phyloP scores from a whole-genome alignment of 2,329 filamentous ascomycete species.

The Orbilia blumenaviensis region DNA sequence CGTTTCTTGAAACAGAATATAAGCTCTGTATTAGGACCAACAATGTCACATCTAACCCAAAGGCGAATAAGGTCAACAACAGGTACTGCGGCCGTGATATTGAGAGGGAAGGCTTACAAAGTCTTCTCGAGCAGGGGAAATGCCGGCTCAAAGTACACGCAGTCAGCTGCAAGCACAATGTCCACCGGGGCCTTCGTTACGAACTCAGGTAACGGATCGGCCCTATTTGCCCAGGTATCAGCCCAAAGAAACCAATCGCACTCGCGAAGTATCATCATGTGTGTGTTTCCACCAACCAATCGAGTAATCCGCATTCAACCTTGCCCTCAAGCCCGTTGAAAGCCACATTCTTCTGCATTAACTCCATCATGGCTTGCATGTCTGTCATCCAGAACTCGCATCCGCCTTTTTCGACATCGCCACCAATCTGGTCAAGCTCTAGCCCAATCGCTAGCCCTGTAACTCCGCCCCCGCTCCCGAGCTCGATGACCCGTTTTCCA shows the following conservation, averaged over 20 bases:
- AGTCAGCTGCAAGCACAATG: constrained; percentile 91
- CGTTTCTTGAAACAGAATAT: constrained; percentile 96
- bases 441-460: constrained; percentile 70
- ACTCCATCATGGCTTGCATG: constrained; percentile 80
- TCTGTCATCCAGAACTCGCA: constrained; percentile 81
- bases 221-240: constrained; percentile 63
- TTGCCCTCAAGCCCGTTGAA: constrained; percentile 75
- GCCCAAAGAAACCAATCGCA: neutral
- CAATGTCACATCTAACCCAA: constrained; percentile 54
- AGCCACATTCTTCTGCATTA: constrained; percentile 88
- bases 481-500: constrained; percentile 69
- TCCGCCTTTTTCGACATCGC: constrained; percentile 58
- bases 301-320: constrained; percentile 75
- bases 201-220: constrained; percentile 68
- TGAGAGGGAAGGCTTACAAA: constrained; percentile 65
- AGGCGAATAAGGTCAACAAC: neutral
- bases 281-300: constrained; percentile 72
- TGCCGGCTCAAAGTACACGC: constrained; percentile 95
- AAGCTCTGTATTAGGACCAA: constrained; percentile 64
- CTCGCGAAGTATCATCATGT: constrained; percentile 58
- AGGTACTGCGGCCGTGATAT: neutral
- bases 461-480: constrained; percentile 90
- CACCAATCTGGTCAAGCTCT: constrained; percentile 41
- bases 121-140: constrained; percentile 88
- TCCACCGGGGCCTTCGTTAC: constrained; percentile 72